A percentile compares a stretch with the other conserved stretches of the same genome.
Conservation (phyloP, 1,284 basidiomycete genomes). For the Polyporus tsugae region DNA sequence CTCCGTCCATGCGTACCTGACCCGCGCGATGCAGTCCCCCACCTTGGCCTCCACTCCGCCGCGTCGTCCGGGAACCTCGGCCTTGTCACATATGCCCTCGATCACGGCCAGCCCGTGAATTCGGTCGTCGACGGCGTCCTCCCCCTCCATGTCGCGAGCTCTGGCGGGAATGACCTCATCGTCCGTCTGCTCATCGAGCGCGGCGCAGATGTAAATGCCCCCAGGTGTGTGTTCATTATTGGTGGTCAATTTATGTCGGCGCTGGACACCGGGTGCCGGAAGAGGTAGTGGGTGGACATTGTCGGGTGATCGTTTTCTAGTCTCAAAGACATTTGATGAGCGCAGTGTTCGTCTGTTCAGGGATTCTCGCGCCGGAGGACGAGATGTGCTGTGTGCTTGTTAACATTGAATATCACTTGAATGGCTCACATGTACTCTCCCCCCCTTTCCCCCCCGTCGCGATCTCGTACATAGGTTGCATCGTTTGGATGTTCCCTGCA, state of each 20-base stretch:
- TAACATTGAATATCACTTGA: too few species aligned
- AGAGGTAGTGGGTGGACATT: too few species aligned
- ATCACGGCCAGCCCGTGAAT: slow-evolving; percentile 94
- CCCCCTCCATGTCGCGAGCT: slow-evolving; percentile 90
- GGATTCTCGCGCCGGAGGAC: too few species aligned
- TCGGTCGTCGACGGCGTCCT: slow-evolving; percentile 92
- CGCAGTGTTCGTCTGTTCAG: too few species aligned
- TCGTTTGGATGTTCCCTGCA: too few species aligned
- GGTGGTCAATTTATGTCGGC: background rate
- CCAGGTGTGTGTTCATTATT: slow-evolving; percentile 56
- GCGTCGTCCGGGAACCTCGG: slow-evolving; percentile 89
- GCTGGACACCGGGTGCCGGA: background rate
- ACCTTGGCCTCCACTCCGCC: slow-evolving; percentile 90
- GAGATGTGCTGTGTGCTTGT: too few species aligned
- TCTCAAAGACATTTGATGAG: too few species aligned
- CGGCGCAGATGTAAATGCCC: slow-evolving; percentile 94
- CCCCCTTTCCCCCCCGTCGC: too few species aligned
- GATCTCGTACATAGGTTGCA: too few species aligned
- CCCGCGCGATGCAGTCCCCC: slow-evolving; percentile 64
- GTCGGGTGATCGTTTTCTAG: too few species aligned
- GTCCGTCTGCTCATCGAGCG: slow-evolving; percentile 87
- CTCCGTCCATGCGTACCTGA: background rate
- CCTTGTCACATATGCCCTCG: slow-evolving; percentile 86
- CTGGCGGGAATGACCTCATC: slow-evolving; percentile 86
- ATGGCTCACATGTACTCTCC: too few species aligned